Evolutionary conservation across 345 rosid genomes (phyloP), one percentile per base, ranked within the genome.

Genomic region (Corchorus capsularis): DNA sequence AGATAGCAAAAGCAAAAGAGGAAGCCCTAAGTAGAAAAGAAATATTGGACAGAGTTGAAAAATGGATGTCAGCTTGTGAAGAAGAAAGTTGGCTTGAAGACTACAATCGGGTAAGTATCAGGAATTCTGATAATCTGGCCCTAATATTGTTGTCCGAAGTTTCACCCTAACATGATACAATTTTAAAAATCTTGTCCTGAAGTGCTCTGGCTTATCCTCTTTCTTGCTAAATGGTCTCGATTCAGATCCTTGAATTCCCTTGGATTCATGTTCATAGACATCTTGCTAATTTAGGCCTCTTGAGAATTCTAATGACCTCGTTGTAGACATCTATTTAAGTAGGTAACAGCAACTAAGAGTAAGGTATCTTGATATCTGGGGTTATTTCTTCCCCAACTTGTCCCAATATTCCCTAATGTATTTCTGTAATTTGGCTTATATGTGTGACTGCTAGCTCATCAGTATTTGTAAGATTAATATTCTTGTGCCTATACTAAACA

Each of bases 71-170:
- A 57, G 97, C 97, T 79, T 96, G 97, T 83, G 99, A 96, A 87
- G 99, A 96, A 88, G 99, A 96, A 89, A 96, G 97, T 79, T 96
- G 99, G 99, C 93, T 96, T 35, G 99, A 96, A 76, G 99, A 96
- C 75, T 96, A 96, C 80, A 94, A 88, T 74, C 87, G 98, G 93
- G 99, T 27, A 27, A 27, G 27, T 93, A 87, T 60, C 2, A 43
- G 41, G 11, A 56, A 41, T 6, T 45, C 11, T 46, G 54, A 67
- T 59, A 13, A 72, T n/a, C 1, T 71, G 50, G 45, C 37, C 32
- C 2, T 71, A 54, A 35, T 34, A 35, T 35, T 71, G 8, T 50
- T 69, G 60, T 34, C 22, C 4, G 2, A 55, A 13, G 16, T 56
- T 56, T 7, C 64, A 71, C 37, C 8, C 11, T 55, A n/a, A 13